These are phyloP conservation scores for Papiliotrema terrestris DNA, from an alignment of 1,284 basidiomycete genomes.

Conservation along the genomic window DNA sequence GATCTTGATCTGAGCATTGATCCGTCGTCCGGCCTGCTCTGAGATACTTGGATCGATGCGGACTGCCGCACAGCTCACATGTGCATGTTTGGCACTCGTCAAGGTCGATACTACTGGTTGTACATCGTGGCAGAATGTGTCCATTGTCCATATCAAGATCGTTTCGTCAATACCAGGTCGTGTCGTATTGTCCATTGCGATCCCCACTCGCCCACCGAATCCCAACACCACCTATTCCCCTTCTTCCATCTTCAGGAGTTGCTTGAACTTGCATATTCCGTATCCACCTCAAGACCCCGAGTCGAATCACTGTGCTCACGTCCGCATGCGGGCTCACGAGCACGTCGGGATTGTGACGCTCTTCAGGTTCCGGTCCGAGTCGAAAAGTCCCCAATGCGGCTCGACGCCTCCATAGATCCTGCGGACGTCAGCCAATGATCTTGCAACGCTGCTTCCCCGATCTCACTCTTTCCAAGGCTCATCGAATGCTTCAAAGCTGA, in stretches of 20 bases:
- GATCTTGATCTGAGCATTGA: too few relatives aligned
- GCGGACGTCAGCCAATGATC: slow-evolving; percentile 3
- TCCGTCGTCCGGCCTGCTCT: too few relatives aligned
- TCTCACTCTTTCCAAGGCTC: slow-evolving; percentile 72
- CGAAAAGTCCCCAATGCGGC: slow-evolving; percentile 64
- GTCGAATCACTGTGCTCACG: not conserved
- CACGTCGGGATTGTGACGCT: slow-evolving; percentile 52
- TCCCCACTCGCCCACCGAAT: too few relatives aligned
- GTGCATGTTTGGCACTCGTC: too few relatives aligned
- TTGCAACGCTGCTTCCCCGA: not conserved
- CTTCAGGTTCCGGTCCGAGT: slow-evolving; percentile 53
- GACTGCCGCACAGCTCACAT: too few relatives aligned
- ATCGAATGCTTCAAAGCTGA: slow-evolving; percentile 64
- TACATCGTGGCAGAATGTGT: too few relatives aligned
- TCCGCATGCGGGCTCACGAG: slow-evolving; percentile 1
- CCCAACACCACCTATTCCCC: too few relatives aligned
- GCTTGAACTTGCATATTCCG: too few relatives aligned
- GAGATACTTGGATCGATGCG: too few relatives aligned
- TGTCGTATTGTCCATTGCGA: not conserved
- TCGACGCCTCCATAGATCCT: slow-evolving; percentile 79
- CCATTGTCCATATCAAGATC: not conserved
- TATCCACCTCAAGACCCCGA: too few relatives aligned
- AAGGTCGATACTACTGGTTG: too few relatives aligned
- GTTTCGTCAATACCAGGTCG: not conserved
- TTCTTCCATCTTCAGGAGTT: too few relatives aligned